phyloP scores from a whole-genome alignment of 2,329 filamentous ascomycete species.

The Fusarium beomiforme region DNA sequence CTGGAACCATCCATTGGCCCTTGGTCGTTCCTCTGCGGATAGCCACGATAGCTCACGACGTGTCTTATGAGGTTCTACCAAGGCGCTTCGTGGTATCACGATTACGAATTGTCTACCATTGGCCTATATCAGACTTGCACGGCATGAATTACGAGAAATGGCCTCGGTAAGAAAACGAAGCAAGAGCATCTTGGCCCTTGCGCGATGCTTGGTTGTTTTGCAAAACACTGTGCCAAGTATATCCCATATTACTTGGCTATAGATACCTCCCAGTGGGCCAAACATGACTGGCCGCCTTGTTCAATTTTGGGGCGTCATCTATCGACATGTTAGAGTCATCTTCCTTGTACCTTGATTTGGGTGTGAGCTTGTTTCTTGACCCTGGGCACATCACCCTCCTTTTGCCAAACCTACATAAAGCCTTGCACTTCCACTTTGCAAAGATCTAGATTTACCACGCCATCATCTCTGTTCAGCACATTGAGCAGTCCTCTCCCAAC shows the following conservation, averaged over 20 bases:
- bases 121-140: slow-evolving; percentile 12
- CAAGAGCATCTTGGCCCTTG: neutral
- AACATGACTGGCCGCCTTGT: slow-evolving; percentile 14
- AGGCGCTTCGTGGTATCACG: slow-evolving; percentile 15
- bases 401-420: slow-evolving; percentile 15
- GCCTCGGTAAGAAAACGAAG: neutral
- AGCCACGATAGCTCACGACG: slow-evolving; percentile 2
- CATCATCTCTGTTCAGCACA: neutral
- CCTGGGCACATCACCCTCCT: neutral
- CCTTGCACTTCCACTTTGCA: slow-evolving; percentile 12
- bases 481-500: neutral
- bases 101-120: slow-evolving; percentile 8
- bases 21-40: neutral
- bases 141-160: slow-evolving; percentile 6
- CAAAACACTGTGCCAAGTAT: neutral
- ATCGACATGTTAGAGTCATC: neutral
- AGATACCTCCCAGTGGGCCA: slow-evolving; percentile 6
- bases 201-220: neutral
- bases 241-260: slow-evolving; percentile 1
- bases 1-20: neutral
- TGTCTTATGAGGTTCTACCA: slow-evolving; percentile 12
- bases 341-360: neutral
- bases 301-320: slow-evolving; percentile 1
- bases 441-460: neutral
- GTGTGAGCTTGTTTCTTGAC: neutral